These are phyloP conservation scores for Withania somnifera DNA, from an alignment of 305 asterid genomes.

Conservation along the genomic window DNA sequence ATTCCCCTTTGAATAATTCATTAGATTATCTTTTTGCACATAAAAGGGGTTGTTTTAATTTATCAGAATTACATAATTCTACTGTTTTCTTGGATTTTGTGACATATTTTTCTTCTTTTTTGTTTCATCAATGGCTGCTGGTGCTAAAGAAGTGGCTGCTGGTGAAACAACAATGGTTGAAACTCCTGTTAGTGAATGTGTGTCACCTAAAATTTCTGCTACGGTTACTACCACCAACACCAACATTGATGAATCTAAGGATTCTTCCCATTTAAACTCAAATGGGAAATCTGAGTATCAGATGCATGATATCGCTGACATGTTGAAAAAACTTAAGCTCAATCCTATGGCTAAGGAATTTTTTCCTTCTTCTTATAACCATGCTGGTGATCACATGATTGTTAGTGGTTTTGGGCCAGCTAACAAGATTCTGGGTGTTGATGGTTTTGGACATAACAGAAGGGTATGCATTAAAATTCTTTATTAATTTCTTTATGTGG, in stretches of 20 bases:
- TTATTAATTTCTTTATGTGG: neutral
- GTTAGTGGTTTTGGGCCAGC: no score
- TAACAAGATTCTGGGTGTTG: conserved; percentile 28
- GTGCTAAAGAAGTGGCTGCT: conserved; percentile 53
- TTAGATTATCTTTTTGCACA: no score
- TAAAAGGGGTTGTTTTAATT: neutral
- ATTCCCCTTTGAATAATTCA: no score
- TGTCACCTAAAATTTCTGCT: no score
- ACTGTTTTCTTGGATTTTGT: conserved; percentile 6
- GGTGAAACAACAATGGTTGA: conserved; percentile 35
- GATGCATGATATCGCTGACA: conserved; percentile 57
- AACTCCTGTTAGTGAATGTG: conserved; percentile 22
- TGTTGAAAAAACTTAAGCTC: conserved; percentile 63
- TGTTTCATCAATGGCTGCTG: conserved; percentile 76
- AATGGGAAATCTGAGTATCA: conserved; percentile 32
- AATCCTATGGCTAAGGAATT: conserved; percentile 92
- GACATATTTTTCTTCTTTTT: neutral
- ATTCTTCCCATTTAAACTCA: conserved; percentile 21
- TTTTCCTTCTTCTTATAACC: conserved; percentile 74
- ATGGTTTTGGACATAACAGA: conserved; percentile 42
- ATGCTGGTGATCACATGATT: conserved; percentile 43
- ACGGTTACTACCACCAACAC: no score
- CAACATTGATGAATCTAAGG: conserved; percentile 34
- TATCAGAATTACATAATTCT: conserved; percentile 20
- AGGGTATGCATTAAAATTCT: conserved; percentile 40